Percentiles rank a stretch among this genome's conserved stretches.
phyloP scores from a whole-genome alignment of 306 rosid species.

The Sophora flavescens region DNA sequence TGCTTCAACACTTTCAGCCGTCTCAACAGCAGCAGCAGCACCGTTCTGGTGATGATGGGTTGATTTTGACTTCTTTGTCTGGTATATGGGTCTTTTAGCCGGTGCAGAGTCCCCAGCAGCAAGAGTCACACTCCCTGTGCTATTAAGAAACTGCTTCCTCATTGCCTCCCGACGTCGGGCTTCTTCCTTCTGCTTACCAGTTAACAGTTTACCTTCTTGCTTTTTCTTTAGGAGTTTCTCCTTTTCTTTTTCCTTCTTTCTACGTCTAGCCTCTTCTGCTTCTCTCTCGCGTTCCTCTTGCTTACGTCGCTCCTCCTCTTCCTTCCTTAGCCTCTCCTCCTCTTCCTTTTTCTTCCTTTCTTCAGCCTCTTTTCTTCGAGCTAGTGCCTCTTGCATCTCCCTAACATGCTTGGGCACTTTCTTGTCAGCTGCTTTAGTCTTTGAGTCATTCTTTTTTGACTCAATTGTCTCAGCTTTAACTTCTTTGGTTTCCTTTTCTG shows the following conservation, averaged over 20 bases:
- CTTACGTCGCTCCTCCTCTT: constrained; percentile 84
- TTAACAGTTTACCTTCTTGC: constrained; percentile 77
- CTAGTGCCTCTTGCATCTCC: constrained; percentile 97
- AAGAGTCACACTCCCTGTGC: constrained; percentile 58
- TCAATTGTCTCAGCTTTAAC: constrained; percentile 56
- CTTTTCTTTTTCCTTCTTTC: constrained; percentile 90
- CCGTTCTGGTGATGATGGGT: constrained; percentile 66
- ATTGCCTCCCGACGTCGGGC: constrained; percentile 79
- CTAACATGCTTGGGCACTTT: constrained; percentile 98
- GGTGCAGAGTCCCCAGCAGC: constrained; percentile 66
- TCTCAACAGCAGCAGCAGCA: constrained; percentile 56
- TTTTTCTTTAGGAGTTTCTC: constrained; percentile 73
- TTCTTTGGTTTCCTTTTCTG: constrained; percentile 56
- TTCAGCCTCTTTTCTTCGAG: constrained; percentile 87
- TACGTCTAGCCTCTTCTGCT: constrained; percentile 85
- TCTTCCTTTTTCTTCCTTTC: constrained; percentile 83
- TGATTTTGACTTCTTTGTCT: constrained; percentile 76
- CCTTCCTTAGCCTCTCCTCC: constrained; percentile 87
- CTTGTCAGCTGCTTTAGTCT: constrained; percentile 81
- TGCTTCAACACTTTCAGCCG: constrained; percentile 61
- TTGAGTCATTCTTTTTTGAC: constrained; percentile 75
- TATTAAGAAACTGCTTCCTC: constrained; percentile 79
- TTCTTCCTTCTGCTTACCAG: constrained; percentile 87
- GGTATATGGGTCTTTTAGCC: constrained; percentile 77
- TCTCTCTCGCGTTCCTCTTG: constrained; percentile 84